Base-by-base conservation (phyloP, 768 basidiomycete genomes). In the Lepiota subincarnata region DNA sequence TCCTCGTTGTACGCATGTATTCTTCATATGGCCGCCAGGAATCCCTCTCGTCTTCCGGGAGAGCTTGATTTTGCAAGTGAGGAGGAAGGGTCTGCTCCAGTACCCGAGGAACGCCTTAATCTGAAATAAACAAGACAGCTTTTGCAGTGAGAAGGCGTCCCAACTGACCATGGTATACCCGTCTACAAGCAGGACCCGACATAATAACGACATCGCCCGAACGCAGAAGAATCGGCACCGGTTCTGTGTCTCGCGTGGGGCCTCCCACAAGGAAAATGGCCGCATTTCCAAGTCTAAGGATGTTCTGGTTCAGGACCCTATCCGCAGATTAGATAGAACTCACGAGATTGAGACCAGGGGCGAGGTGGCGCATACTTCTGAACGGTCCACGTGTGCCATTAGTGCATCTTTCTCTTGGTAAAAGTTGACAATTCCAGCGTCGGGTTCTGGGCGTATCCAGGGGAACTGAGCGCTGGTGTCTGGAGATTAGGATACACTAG, bases 381-480 rank as follows among this genome's bases (percentile, higher is more conserved):
- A 93, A 16, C 91, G 88, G 68, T 99, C 96, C n/a, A 97, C 92
- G 66, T 99, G 96, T 0, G 83, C 96, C 88, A 98, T 98, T 16
- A 99, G 80, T 0, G 93, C 91, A 58, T 98, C 94, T 80, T 85
- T 88, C 41, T 77, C 79, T 67, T 94, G 90, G 64, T 97, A 98
- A 64, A 94, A 97, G 65, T 98, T 98, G 50, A 97, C 87, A 48
- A 98, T 97, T 6, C 95, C 96, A 10, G 94, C 95, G 63, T 99
- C 96, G 3, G 95, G 92, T 64, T 89, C 93, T 95, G 59, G 24
- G 7, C 18, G 46, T 7, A 28, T 31, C 55, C 26, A 52, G 8
- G 56, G 40, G 24, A 19, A 51, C 48, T 43, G 5, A 22, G 26
- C 19, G n/a, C 24, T 3, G 22, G 26, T 22, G 3, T 16, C 10